phyloP scores from a whole-genome alignment of 2,329 filamentous ascomycete genomes.

The Sodiomyces alkalinus region DNA sequence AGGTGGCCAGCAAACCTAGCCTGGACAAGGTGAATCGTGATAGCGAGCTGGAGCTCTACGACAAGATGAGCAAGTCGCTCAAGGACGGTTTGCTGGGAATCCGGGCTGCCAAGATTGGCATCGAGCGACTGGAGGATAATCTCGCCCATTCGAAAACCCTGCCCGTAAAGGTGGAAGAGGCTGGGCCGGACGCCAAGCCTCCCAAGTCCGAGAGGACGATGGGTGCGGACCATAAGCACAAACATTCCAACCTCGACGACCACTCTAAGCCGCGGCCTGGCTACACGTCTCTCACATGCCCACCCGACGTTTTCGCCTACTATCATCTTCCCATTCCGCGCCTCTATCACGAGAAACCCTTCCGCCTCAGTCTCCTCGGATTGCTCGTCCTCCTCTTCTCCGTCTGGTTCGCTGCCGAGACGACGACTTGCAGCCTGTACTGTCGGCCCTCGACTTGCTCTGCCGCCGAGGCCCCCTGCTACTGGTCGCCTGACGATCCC shows the following conservation, averaged over 20 bases:
- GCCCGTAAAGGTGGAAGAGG: conserved; percentile 4
- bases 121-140: conserved; percentile 39
- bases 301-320: conserved; percentile 16
- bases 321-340: conserved; percentile 28
- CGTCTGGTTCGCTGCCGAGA: conserved; percentile 41
- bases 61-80: conserved; percentile 37
- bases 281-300: neutral
- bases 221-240: neutral
- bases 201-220: conserved; percentile 1
- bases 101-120: conserved; percentile 39
- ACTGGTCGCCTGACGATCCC: conserved; percentile 42
- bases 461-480: conserved; percentile 22
- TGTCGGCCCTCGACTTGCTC: conserved; percentile 38
- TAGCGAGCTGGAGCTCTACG: conserved; percentile 27
- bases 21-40: conserved; percentile 14
- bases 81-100: conserved; percentile 35
- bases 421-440: conserved; percentile 34
- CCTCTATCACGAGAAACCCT: conserved; percentile 27
- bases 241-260: conserved; percentile 1
- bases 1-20: conserved; percentile 3
- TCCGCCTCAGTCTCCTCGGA: conserved; percentile 33
- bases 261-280: neutral
- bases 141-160: conserved; percentile 25
- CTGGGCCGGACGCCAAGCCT: conserved; percentile 4
- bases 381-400: conserved; percentile 25